phyloP scores from a whole-genome alignment of 2,329 filamentous ascomycete genomes.

The Fulvia fulva region DNA sequence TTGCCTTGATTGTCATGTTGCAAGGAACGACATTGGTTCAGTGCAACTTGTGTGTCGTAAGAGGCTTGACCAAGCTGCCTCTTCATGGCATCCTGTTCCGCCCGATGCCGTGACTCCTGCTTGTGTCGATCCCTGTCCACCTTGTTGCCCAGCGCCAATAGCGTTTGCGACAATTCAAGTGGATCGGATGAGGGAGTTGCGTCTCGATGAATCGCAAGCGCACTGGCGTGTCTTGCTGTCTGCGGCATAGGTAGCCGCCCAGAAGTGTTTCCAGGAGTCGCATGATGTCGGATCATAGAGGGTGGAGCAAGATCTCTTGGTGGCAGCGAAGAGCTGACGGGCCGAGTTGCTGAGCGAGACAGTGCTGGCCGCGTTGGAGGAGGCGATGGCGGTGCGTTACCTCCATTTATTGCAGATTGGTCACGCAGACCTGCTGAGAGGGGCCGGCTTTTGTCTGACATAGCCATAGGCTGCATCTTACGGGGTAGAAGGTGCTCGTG shows the following conservation, averaged over 20 bases:
- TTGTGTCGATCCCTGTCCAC: neutral
- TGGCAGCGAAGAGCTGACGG: neutral
- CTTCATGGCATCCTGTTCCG: neutral
- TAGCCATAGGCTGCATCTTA: too few relatives aligned
- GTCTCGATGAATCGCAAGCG: neutral
- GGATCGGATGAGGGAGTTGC: neutral
- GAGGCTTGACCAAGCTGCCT: slow-evolving; percentile 1
- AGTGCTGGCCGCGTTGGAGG: neutral
- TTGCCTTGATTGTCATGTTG: slow-evolving; percentile 15
- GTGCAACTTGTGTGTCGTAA: neutral
- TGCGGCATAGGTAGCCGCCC: neutral
- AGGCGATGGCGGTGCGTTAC: neutral
- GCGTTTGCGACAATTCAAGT: neutral
- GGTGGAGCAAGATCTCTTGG: neutral
- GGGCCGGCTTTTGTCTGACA: neutral
- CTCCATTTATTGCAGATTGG: neutral
- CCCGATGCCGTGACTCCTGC: neutral
- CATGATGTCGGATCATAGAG: neutral
- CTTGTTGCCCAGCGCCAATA: neutral
- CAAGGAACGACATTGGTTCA: slow-evolving; percentile 1
- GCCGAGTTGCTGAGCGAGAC: neutral
- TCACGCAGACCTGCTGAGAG: neutral
- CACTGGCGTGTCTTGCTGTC: neutral
- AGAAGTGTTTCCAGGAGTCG: neutral
- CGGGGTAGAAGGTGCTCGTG: neutral